Conservation (phyloP, 495 filamentous ascomycete genomes). For the Xylona heveae region DNA sequence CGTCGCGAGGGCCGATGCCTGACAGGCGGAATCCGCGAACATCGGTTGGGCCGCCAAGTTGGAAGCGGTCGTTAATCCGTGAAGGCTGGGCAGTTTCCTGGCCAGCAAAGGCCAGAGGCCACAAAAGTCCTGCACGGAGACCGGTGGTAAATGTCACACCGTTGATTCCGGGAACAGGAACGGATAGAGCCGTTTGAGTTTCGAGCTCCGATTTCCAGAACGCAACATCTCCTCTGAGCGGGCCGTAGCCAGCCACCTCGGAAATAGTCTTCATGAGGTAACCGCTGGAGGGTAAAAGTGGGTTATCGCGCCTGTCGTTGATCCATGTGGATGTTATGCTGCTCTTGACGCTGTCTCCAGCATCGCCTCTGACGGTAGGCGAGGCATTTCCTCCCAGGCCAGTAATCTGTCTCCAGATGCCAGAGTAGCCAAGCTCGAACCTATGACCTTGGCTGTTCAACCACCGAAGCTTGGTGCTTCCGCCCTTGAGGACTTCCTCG, state of each 20-base stretch:
- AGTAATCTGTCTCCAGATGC: conserved; percentile 75
- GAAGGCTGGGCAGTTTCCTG: conserved; percentile 33
- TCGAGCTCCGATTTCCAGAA: conserved; percentile 82
- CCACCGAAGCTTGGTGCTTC: conserved; percentile 55
- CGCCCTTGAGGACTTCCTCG: conserved; percentile 74
- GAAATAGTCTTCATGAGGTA: conserved; percentile 53
- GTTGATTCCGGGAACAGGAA: conserved; percentile 42
- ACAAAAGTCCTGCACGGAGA: conserved; percentile 40
- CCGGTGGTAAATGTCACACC: conserved; percentile 46
- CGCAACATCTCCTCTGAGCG: conserved; percentile 67
- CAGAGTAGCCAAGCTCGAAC: conserved; percentile 61
- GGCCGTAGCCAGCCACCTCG: conserved; percentile 74
- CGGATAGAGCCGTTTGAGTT: conserved; percentile 45
- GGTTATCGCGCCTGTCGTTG: conserved; percentile 56
- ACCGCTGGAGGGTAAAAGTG: conserved; percentile 61
- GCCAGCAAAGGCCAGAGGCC: conserved; percentile 33
- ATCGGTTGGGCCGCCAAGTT: conserved; percentile 82
- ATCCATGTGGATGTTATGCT: conserved; percentile 64
- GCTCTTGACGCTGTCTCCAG: conserved; percentile 81
- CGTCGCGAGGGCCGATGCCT: conserved; percentile 75
- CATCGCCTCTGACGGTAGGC: conserved; percentile 57
- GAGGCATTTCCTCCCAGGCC: conserved; percentile 51
- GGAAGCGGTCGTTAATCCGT: conserved; percentile 82
- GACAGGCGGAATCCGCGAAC: conserved; percentile 81
- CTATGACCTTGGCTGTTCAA: conserved; percentile 32